A percentile compares a stretch with the other conserved stretches of the same genome.
These are phyloP conservation scores for Russula sp. DNA, from an alignment of 768 basidiomycete genomes.

Conservation along the genomic window DNA sequence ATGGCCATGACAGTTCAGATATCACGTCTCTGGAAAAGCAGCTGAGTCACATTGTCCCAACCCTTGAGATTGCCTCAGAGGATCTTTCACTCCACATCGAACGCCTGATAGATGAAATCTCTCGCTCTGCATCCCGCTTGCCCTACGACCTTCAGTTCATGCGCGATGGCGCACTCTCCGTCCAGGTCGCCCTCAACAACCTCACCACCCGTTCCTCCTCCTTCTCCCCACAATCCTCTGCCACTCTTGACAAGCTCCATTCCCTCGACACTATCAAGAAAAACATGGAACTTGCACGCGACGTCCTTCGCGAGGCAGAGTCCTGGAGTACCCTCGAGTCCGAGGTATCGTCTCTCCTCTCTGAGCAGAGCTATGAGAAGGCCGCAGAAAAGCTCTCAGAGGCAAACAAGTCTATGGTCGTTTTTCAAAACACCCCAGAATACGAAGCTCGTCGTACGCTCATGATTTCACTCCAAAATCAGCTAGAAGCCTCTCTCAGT, in stretches of 20 bases:
- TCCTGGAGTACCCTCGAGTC: conserved; percentile 94
- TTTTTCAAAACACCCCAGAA: conserved; percentile 90
- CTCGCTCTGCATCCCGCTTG: conserved; percentile 84
- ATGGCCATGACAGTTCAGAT: conserved; percentile 14
- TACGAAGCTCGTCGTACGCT: conserved; percentile 83
- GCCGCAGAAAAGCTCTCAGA: conserved; percentile 92
- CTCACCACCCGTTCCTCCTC: conserved; percentile 58
- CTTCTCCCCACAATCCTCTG: conserved; percentile 55
- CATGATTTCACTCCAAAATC: conserved; percentile 91
- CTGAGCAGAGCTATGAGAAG: conserved; percentile 75
- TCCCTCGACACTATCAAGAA: conserved; percentile 79
- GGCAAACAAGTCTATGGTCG: conserved; percentile 83
- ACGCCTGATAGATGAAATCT: conserved; percentile 87
- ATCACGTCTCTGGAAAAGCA: conserved; percentile 61
- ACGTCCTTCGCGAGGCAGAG: conserved; percentile 91
- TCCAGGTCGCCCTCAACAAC: conserved; percentile 62
- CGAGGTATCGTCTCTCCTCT: conserved; percentile 83
- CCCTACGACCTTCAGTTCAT: conserved; percentile 97
- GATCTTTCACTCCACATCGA: conserved; percentile 88
- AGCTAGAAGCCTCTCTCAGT: conserved; percentile 88
- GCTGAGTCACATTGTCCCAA: conserved; percentile 69
- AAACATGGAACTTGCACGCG: conserved; percentile 84
- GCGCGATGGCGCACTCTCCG: conserved; percentile 81
- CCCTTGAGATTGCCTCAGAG: conserved; percentile 82
- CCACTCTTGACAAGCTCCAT: conserved; percentile 72